A percentile compares a stretch with the other conserved stretches of the same genome.
Conservation (phyloP, 1,139 yeast genomes). For the Kazachstania sp. region DNA sequence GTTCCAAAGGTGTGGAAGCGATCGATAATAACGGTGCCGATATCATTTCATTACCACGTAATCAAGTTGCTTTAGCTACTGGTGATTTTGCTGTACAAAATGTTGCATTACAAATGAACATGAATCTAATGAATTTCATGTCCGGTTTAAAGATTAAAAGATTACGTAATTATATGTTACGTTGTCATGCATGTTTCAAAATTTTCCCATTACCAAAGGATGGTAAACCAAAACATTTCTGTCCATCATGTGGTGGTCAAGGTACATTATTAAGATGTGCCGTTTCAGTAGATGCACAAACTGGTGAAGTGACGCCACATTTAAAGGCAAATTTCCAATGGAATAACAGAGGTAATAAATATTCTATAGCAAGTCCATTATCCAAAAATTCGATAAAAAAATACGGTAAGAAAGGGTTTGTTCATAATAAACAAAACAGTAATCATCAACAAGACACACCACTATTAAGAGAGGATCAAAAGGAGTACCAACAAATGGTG, state of each 20-base stretch:
- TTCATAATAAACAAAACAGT: conserved; percentile 50
- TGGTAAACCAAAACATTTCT: conserved; percentile 76
- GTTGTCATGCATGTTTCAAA: conserved; percentile 95
- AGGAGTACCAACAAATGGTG: conserved; percentile 80
- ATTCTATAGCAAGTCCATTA: conserved; percentile 65
- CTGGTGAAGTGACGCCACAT: conserved; percentile 86
- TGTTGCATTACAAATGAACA: conserved; percentile 83
- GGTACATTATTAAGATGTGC: conserved; percentile 84
- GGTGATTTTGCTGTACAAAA: conserved; percentile 98
- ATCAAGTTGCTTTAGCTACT: conserved; percentile 77
- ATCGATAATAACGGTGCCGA: conserved; percentile 14
- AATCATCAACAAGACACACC: conserved; percentile 30
- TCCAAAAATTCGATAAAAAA: conserved; percentile 55
- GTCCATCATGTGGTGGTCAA: conserved; percentile 90
- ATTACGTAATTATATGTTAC: conserved; percentile 83
- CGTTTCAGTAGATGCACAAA: conserved; percentile 67
- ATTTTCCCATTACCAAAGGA: conserved; percentile 68
- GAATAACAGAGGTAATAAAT: conserved; percentile 82
- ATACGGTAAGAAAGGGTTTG: conserved; percentile 65
- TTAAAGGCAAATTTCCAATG: conserved; percentile 87
- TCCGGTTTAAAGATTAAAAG: conserved; percentile 80
- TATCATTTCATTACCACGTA: conserved; percentile 29
- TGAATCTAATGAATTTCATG: conserved; percentile 74
- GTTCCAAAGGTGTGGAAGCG: conserved; percentile 29
- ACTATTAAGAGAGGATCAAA: conserved; percentile 83